A percentile compares a stretch with the other conserved stretches of the same genome.
Evolutionary conservation across 805 yeast species (phyloP).

Genomic region (Starmerella sirachaensis): DNA sequence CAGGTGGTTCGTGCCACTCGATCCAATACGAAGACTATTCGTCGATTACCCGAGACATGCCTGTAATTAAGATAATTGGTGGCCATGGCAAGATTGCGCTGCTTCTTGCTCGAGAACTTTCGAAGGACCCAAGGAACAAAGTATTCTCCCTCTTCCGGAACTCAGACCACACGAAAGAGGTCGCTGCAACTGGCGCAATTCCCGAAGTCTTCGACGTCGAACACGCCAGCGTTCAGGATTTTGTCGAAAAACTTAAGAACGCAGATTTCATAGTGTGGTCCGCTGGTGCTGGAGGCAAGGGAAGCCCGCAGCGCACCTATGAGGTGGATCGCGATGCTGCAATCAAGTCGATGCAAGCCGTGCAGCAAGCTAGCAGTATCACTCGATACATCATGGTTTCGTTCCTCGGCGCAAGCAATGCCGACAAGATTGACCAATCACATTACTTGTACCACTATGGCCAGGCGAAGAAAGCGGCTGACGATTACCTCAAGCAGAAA

Average conservation of each 20-base stretch:
- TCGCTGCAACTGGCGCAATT: constrained; percentile 31
- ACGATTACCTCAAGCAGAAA: constrained; percentile 32
- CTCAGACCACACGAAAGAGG: constrained; percentile 34
- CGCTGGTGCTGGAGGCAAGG: constrained; percentile 50
- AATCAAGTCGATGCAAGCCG: constrained; percentile 45
- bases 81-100: constrained; percentile 55
- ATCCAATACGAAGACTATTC: too few species aligned
- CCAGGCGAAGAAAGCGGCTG: constrained; percentile 53
- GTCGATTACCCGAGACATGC: constrained; percentile 7
- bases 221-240: constrained; percentile 25
- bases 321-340: constrained; percentile 54
- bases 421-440: constrained; percentile 36
- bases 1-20: too few species aligned
- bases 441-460: constrained; percentile 38
- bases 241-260: constrained; percentile 34
- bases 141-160: constrained; percentile 37
- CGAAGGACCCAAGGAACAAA: constrained; percentile 24
- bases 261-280: constrained; percentile 46
- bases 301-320: constrained; percentile 35
- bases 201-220: constrained; percentile 33
- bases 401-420: constrained; percentile 40
- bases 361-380: constrained; percentile 33
- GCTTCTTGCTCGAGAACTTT: constrained; percentile 31
- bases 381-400: constrained; percentile 42
- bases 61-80: constrained; percentile 39